Percentiles rank a stretch among this genome's conserved stretches.
Conservation (phyloP, 2,329 filamentous ascomycete species). For the Microascus cirrosus region DNA sequence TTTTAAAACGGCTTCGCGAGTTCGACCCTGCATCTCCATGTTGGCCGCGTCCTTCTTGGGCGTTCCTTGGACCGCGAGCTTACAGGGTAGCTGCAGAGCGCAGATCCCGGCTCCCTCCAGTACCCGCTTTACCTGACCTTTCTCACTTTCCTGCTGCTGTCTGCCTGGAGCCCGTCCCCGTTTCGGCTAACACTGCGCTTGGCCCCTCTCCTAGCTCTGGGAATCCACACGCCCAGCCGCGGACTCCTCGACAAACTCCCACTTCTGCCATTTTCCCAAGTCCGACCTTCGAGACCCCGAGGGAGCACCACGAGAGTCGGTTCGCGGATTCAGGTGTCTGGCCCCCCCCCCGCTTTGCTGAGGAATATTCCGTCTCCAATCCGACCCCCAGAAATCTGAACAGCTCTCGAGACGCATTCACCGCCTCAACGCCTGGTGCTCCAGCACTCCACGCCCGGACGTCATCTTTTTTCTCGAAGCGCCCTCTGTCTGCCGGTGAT, state of each 20-base stretch:
- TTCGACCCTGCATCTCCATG: not conserved
- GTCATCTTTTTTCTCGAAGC: constrained; percentile 19
- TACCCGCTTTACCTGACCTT: not conserved
- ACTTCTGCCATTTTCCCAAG: constrained; percentile 41
- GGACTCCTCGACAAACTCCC: constrained; percentile 45
- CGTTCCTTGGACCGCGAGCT: not conserved
- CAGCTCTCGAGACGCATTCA: constrained; percentile 31
- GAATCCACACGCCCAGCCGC: constrained; percentile 50
- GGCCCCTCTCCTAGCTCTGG: constrained; percentile 40
- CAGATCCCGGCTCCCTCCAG: not conserved
- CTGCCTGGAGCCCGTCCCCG: not conserved
- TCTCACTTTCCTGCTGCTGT: constrained; percentile 6
- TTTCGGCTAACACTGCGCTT: constrained; percentile 7
- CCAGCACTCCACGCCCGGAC: not conserved
- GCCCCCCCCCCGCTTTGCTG: constrained; percentile 53
- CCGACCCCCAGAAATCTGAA: constrained; percentile 48
- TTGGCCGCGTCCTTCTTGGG: not conserved
- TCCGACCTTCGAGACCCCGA: constrained; percentile 46
- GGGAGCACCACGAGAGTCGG: constrained; percentile 22
- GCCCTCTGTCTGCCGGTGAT: constrained; percentile 37
- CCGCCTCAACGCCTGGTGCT: constrained; percentile 26
- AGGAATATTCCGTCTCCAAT: constrained; percentile 56
- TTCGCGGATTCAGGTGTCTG: constrained; percentile 30
- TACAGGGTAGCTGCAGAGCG: not conserved
- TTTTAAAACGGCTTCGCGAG: constrained; percentile 1